Percentiles rank a stretch among this genome's conserved stretches.
phyloP scores from a whole-genome alignment of 1,284 basidiomycete genomes.

The Rhizoctonia solani region DNA sequence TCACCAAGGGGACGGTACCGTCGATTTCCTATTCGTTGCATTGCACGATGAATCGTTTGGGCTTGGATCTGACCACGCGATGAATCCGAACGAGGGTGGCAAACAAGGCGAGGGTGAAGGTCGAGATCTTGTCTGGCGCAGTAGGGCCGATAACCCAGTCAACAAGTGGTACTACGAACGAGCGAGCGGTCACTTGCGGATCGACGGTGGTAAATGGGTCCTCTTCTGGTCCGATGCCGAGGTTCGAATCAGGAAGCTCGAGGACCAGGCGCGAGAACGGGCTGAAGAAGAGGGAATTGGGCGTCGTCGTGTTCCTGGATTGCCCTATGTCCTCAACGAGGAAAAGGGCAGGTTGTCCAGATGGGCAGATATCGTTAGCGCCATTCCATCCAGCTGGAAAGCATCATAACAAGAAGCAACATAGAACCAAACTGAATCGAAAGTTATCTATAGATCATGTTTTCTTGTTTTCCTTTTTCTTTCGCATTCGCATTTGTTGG shows the following conservation, averaged over 20 bases:
- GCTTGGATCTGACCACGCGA: constrained; percentile 88
- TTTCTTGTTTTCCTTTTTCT: not conserved
- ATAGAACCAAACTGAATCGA: not conserved
- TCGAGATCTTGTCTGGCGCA: constrained; percentile 95
- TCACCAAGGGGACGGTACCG: constrained; percentile 97
- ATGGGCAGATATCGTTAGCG: constrained; percentile 76
- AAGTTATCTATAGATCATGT: constrained; percentile 8
- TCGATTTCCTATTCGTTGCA: constrained; percentile 99
- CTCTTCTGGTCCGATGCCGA: constrained; percentile 99
- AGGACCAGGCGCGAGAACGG: constrained; percentile 42
- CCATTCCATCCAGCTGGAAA: constrained; percentile 82
- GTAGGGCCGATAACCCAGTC: constrained; percentile 88
- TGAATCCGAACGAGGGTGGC: constrained; percentile 91
- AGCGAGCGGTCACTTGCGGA: constrained; percentile 84
- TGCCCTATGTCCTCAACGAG: constrained; percentile 75
- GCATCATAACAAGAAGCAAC: not conserved
- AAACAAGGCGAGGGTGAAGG: constrained; percentile 86
- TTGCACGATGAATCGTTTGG: constrained; percentile 98
- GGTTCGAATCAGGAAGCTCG: constrained; percentile 61
- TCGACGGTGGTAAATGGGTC: constrained; percentile 73
- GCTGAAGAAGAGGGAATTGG: constrained; percentile 42
- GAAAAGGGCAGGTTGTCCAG: constrained; percentile 80
- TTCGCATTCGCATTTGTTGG: not conserved
- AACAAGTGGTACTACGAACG: constrained; percentile 99
- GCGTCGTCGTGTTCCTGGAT: constrained; percentile 46